Evolutionary conservation across 2,329 filamentous ascomycete species (phyloP), one percentile per base, ranked within the genome.

Genomic region (Botryosphaeria agaves): DNA sequence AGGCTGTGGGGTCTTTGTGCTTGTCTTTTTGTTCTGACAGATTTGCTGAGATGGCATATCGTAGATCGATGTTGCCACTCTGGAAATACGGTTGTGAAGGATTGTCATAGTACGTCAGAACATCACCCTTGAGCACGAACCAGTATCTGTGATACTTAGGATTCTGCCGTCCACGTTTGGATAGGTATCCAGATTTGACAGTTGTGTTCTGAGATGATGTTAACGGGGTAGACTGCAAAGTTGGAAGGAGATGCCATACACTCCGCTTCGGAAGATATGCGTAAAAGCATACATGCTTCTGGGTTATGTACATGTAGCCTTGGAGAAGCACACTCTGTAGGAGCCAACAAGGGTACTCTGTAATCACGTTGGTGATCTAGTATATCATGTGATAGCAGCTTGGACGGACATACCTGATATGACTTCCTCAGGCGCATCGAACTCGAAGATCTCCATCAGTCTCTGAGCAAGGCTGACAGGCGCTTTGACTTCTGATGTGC

Each of bases 221-320:
- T 18, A 30, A 50, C 27, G 52, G 49, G 35, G 12, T 24, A 14
- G 19, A 7, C 25, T 7, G 3, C 14, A 32, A 30, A 5, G 15
- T 25, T 15, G 23, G 16, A 14, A 5, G 3, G 5, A 18, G n/a
- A 14, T 6, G 14, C 46, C 74, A 54, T 62, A 80, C 78, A 30
- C 78, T 72, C 63, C 89, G 93, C 61, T 85, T 91, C 5, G 84
- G 84, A n/a, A 95, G 66, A 49, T 94, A 94, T 23, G 89, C 84
- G 49, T 94, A 95, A 52, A 95, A 98, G 56, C 85, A 94, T 36
- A 95, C 79, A 49, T 98, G 89, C 42, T 76, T 79, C 36, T 78
- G 66, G 0, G 89, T 95, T 46, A 98, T 81, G 56, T 95, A 95
- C 67, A 98, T 76, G 50, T 89, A 94, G 5, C 89, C 89, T 48